Evolutionary conservation across 495 filamentous ascomycete genomes (phyloP).

Genomic region (Talaromyces borbonicus): DNA sequence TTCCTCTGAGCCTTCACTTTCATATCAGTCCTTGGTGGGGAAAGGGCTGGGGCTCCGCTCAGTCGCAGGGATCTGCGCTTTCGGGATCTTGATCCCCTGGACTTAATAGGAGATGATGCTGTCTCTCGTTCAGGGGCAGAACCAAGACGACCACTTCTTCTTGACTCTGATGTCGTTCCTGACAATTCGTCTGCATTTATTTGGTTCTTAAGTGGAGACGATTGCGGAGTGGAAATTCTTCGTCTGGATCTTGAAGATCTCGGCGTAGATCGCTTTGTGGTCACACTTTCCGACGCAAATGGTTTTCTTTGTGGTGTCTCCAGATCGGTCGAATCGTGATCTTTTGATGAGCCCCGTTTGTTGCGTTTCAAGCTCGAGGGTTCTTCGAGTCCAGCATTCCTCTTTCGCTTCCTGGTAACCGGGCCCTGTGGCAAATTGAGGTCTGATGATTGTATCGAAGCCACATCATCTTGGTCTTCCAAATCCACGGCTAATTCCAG

Average conservation of each 20-base stretch:
- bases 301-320: background rate
- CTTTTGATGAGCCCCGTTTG: conserved; percentile 5
- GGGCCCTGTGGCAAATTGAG: conserved; percentile 4
- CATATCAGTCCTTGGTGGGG: background rate
- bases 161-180: background rate
- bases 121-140: background rate
- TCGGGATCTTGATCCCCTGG: background rate
- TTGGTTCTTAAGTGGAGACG: background rate
- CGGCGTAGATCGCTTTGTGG: background rate
- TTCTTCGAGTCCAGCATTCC: conserved; percentile 14
- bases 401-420: conserved; percentile 31
- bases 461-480: conserved; percentile 8
- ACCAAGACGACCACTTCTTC: background rate
- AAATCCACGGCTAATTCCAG: conserved; percentile 27
- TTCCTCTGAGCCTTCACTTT: conserved; percentile 5
- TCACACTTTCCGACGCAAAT: background rate
- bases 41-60: background rate
- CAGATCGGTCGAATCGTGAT: background rate
- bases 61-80: conserved; percentile 3
- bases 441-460: background rate
- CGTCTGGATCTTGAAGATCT: background rate
- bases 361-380: conserved; percentile 4
- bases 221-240: conserved; percentile 1
- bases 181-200: background rate
- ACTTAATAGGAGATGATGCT: conserved; percentile 1